Conservation (phyloP, 345 rosid genomes). For the Gossypium longicalyx region DNA sequence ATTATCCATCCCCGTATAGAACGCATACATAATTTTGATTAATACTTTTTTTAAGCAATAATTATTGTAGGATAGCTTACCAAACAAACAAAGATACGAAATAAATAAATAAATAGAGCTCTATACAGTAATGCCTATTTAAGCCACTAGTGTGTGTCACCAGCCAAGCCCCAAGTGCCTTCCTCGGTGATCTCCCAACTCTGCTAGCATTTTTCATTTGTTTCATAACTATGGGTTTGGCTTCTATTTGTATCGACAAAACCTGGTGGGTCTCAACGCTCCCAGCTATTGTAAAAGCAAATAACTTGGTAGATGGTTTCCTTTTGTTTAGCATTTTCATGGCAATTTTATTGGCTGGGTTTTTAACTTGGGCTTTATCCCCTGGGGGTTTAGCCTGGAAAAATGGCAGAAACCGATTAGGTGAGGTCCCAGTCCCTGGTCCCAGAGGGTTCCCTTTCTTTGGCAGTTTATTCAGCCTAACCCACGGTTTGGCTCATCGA, state of each 20-base stretch:
- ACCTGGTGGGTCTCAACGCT: conserved; percentile 31
- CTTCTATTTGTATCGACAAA: conserved; percentile 12
- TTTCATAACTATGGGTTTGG: conserved; percentile 4
- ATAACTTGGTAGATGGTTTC: conserved; percentile 12
- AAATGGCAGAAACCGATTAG: conserved; percentile 37
- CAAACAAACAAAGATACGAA: neutral
- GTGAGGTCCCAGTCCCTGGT: conserved; percentile 37
- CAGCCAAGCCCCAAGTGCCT: neutral
- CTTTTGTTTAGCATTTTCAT: conserved; percentile 17
- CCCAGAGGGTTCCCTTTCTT: conserved; percentile 39
- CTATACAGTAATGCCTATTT: neutral
- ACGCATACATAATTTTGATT: neutral
- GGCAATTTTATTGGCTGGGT: conserved; percentile 14
- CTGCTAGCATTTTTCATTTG: neutral
- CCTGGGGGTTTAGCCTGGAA: conserved; percentile 47
- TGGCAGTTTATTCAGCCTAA: conserved; percentile 36
- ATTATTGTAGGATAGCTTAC: neutral
- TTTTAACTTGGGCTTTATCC: conserved; percentile 29
- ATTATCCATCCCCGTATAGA: neutral
- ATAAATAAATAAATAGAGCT: neutral
- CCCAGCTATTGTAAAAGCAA: conserved; percentile 23
- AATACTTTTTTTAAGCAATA: neutral
- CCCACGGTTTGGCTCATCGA: conserved; percentile 27
- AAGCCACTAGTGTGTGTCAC: neutral
- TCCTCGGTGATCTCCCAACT: neutral